Evolutionary conservation across 2,329 filamentous ascomycete genomes (phyloP), one percentile per base, ranked within the genome.

Genomic region (Aspergillus brunneoviolaceus): DNA sequence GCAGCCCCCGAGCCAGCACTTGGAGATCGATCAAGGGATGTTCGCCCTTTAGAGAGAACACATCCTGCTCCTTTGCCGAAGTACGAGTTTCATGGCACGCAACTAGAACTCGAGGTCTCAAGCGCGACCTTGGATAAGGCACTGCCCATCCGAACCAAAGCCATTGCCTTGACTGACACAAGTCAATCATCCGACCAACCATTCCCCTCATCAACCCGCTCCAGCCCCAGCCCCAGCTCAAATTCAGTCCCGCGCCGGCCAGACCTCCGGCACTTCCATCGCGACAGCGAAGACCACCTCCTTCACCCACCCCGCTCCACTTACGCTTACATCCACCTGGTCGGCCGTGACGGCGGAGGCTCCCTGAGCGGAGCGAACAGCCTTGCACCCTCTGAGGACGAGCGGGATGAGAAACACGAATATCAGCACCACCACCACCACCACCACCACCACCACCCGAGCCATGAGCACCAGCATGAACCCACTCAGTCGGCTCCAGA

Each of bases 281-380:
- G 70, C 35, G 68, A 71, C 58, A 74, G 68, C 49, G 70, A 72
- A 58, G 69, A 72, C 52, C 62, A 72, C 47, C 64, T 71, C 10
- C 60, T 69, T 23, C 71, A 74, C 31, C 63, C 63, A 10, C 69
- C 69, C 16, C 59, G 63, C 16, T 65, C 63, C 2, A 74, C 69
- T 47, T 65, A 74, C 23, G 72, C 71, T 21, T 69, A 77, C 25
- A 66, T 75, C 31, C 70, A 73, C 58, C 69, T 77, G 3, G 72
- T 71, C 29, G 80, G 79, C 53, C 76, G 79, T 49, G 80, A 82
- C 59, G 78, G 77, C 39, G 80, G 79, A 29, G 79, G 79, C 23
- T 80, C 79, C 10, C 67, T 74, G 49, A 81, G 79, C 60, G 80
- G 80, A 35, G 74, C 74, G 7, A 76, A 76, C 55, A 80, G 77